Evolutionary conservation across 345 rosid genomes (phyloP).

Genomic region (Brassica juncea): DNA sequence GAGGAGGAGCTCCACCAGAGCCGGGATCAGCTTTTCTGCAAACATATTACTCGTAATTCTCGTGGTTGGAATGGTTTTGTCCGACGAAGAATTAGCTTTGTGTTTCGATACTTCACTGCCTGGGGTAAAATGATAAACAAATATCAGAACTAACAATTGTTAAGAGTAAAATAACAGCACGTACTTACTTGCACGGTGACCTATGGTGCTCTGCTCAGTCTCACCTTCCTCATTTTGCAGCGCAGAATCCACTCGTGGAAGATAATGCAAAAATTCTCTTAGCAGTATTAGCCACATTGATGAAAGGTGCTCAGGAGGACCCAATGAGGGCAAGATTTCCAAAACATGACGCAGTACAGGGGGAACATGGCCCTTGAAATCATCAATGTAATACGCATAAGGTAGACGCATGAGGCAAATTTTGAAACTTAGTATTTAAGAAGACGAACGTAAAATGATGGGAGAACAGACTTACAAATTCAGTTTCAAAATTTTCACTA

Average conservation of each 20-base stretch:
- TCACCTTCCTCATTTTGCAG: constrained; percentile 54
- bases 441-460: constrained; percentile 8
- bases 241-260: constrained; percentile 60
- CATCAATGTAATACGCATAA: constrained; percentile 7
- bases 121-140: constrained; percentile 26
- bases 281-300: constrained; percentile 84
- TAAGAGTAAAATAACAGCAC: constrained; percentile 23
- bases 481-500: constrained; percentile 67
- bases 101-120: constrained; percentile 43
- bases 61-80: constrained; percentile 36
- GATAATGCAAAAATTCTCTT: constrained; percentile 69
- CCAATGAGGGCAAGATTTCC: constrained; percentile 72
- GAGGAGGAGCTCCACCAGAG: constrained; percentile 72
- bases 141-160: constrained; percentile 29
- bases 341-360: constrained; percentile 79
- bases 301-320: constrained; percentile 75
- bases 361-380: constrained; percentile 68
- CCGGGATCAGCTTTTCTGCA: constrained; percentile 77
- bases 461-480: constrained; percentile 59
- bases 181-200: constrained; percentile 31
- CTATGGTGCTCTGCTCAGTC: constrained; percentile 37
- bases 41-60: constrained; percentile 54
- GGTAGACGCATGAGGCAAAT: constrained; percentile 13
- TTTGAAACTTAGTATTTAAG: constrained; percentile 16
- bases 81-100: constrained; percentile 42